Percentiles rank a stretch among this genome's conserved stretches.
Conservation (phyloP, 352 stramenopile species). For the Globisporangium solare region DNA sequence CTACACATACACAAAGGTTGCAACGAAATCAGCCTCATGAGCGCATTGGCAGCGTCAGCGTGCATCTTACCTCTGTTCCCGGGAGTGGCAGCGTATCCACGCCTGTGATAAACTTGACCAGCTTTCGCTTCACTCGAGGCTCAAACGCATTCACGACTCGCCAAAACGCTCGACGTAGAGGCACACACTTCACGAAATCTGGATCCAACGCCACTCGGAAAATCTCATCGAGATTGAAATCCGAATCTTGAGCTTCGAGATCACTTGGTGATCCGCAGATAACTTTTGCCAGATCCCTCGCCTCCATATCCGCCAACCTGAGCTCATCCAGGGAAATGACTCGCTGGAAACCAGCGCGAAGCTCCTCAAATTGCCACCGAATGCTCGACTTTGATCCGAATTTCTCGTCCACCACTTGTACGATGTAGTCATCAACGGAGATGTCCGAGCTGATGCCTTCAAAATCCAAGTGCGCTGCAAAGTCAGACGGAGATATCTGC, state of each 20-base stretch:
- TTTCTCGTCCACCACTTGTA: slow-evolving; percentile 36
- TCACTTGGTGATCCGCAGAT: slow-evolving; percentile 21
- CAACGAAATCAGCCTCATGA: background rate
- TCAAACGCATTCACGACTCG: slow-evolving; percentile 43
- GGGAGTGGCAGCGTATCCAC: slow-evolving; percentile 54
- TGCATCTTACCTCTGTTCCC: slow-evolving; percentile 50
- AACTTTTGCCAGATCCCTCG: slow-evolving; percentile 29
- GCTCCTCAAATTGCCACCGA: slow-evolving; percentile 40
- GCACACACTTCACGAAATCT: slow-evolving; percentile 43
- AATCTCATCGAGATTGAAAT: slow-evolving; percentile 42
- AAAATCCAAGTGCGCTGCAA: slow-evolving; percentile 48
- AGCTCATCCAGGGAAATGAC: slow-evolving; percentile 31
- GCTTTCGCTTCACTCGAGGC: slow-evolving; percentile 45
- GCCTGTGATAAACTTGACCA: slow-evolving; percentile 75
- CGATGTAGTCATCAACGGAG: slow-evolving; percentile 46
- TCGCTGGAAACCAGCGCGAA: slow-evolving; percentile 40
- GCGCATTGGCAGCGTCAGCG: background rate
- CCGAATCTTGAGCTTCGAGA: background rate
- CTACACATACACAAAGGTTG: slow-evolving; percentile 18
- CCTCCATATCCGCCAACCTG: slow-evolving; percentile 15
- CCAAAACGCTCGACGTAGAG: slow-evolving; percentile 48
- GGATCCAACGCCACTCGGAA: slow-evolving; percentile 56
- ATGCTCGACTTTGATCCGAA: slow-evolving; percentile 40
- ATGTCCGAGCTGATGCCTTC: slow-evolving; percentile 34
- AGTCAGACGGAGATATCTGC: slow-evolving; percentile 40